These are phyloP conservation scores for Polychaeton citri DNA, from an alignment of 2,329 filamentous ascomycete species.

Conservation along the genomic window DNA sequence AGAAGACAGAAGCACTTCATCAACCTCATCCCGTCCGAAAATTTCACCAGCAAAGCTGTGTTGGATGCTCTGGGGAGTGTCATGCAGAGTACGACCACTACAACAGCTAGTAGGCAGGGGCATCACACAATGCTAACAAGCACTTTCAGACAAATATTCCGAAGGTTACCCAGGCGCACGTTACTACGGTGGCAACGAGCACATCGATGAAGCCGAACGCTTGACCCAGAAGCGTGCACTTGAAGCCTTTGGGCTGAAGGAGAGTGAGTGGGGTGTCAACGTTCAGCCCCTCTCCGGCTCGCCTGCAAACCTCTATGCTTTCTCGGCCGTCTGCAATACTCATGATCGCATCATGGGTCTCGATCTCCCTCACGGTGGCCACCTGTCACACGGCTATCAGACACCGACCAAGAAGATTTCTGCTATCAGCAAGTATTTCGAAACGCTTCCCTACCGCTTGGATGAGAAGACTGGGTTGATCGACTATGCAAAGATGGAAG, in stretches of 20 bases:
- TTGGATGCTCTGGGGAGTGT: conserved; percentile 83
- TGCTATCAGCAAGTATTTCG: conserved; percentile 97
- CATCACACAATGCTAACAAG: conserved; percentile 1
- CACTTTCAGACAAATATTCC: conserved; percentile 69
- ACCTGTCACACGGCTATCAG: conserved; percentile 95
- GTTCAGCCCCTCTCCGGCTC: conserved; percentile 66
- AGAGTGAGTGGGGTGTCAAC: conserved; percentile 90
- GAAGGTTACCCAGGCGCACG: conserved; percentile 93
- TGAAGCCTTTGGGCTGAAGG: conserved; percentile 70
- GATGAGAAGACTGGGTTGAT: conserved; percentile 85
- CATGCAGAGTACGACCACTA: conserved; percentile 64
- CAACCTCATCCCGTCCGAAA: conserved; percentile 90
- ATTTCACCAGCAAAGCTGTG: conserved; percentile 87
- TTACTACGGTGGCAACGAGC: conserved; percentile 95
- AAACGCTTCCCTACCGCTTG: conserved; percentile 89
- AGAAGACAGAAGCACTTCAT: conserved; percentile 94
- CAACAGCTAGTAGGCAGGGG: background rate
- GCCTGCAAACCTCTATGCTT: conserved; percentile 95
- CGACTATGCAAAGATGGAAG: conserved; percentile 84
- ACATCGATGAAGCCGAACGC: conserved; percentile 81
- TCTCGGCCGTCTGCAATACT: conserved; percentile 91
- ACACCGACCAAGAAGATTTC: conserved; percentile 95
- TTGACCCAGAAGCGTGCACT: conserved; percentile 84
- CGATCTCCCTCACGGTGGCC: conserved; percentile 85
- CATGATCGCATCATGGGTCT: conserved; percentile 96